Conservation (phyloP, 2,329 filamentous ascomycete species). For the Remersonia thermophila region DNA sequence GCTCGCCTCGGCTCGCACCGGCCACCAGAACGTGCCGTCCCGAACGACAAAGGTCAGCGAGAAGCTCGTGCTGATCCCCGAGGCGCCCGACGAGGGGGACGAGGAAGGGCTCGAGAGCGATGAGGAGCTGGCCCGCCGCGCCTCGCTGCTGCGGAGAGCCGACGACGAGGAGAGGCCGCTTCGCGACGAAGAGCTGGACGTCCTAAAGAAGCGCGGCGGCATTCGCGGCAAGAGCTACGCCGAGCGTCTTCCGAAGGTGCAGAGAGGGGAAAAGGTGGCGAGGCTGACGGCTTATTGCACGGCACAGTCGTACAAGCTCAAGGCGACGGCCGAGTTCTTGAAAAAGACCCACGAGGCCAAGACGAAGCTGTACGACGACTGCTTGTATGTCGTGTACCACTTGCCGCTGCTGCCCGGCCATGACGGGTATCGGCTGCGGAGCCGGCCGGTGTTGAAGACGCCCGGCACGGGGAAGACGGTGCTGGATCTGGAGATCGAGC, state of each 20-base stretch:
- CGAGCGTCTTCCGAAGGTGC: slow-evolving; percentile 78
- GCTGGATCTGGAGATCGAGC: slow-evolving; percentile 88
- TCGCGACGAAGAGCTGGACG: slow-evolving; percentile 54
- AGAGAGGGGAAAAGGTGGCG: slow-evolving; percentile 75
- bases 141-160: slow-evolving; percentile 23
- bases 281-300: slow-evolving; percentile 94
- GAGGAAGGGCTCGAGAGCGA: slow-evolving; percentile 40
- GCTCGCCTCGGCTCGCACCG: slow-evolving; percentile 22
- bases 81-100: slow-evolving; percentile 52
- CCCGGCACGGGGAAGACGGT: slow-evolving; percentile 82
- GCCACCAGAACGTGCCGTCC: slow-evolving; percentile 56
- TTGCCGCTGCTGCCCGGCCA: slow-evolving; percentile 73
- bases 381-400: slow-evolving; percentile 90
- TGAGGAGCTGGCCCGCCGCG: slow-evolving; percentile 43
- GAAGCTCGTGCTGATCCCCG: slow-evolving; percentile 89
- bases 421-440: slow-evolving; percentile 78
- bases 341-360: slow-evolving; percentile 78
- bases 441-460: slow-evolving; percentile 82
- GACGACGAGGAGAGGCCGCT: slow-evolving; percentile 51
- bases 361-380: slow-evolving; percentile 96
- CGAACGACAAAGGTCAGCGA: slow-evolving; percentile 90
- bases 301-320: slow-evolving; percentile 83
- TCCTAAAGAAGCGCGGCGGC: slow-evolving; percentile 48
- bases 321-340: slow-evolving; percentile 76
- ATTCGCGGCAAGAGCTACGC: slow-evolving; percentile 78